Evolutionary conservation across 306 rosid species (phyloP).

Genomic region (Ammopiptanthus mongolicus): DNA sequence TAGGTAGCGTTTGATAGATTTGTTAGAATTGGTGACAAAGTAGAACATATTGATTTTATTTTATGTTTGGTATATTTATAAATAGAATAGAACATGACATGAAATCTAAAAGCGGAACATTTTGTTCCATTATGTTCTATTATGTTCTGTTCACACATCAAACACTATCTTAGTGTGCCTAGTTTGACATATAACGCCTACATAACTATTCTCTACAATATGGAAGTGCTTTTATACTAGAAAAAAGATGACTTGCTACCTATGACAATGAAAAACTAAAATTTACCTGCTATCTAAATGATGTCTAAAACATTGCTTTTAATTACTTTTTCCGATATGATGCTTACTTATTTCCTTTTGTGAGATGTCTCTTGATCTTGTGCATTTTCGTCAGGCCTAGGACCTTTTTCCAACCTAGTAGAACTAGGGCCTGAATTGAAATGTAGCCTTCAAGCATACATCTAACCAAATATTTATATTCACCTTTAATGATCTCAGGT

Average conservation of each 20-base stretch:
- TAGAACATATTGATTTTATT: no score
- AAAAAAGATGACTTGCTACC: background rate
- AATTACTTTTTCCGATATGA: background rate
- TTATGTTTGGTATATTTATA: no score
- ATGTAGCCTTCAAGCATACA: background rate
- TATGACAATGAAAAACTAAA: background rate
- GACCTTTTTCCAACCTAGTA: background rate
- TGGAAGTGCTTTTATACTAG: background rate
- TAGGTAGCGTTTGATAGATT: background rate
- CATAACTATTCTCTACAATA: background rate
- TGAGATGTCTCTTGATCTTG: background rate
- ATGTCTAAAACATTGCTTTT: background rate
- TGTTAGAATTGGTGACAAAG: no score
- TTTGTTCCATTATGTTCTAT: no score
- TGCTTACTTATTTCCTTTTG: background rate
- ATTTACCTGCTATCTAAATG: background rate
- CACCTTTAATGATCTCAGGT: constrained; percentile 27
- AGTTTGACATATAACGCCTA: background rate
- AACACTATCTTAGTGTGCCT: background rate
- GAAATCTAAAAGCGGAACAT: background rate
- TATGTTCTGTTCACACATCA: no score
- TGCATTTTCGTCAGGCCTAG: background rate
- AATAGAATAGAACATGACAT: background rate
- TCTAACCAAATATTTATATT: background rate
- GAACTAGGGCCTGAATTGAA: background rate